Conservation (phyloP, 305 asterid species). For the Euphrasia arctica region DNA sequence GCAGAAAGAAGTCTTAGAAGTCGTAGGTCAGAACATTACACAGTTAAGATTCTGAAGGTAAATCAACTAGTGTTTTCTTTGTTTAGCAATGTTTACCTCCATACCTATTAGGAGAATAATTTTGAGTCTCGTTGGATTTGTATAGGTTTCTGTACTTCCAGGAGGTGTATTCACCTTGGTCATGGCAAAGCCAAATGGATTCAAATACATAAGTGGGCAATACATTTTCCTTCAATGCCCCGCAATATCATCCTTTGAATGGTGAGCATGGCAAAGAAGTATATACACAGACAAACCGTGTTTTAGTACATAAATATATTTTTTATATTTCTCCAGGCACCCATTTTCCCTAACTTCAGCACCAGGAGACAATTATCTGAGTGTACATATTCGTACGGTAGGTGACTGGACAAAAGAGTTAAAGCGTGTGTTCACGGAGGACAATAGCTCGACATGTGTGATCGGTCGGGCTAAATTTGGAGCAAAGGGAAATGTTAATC, state of each 20-base stretch:
- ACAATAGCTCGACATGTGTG: slow-evolving; percentile 48
- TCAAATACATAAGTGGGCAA: slow-evolving; percentile 88
- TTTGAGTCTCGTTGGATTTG: slow-evolving; percentile 15
- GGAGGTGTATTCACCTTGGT: slow-evolving; percentile 90
- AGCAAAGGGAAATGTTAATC: slow-evolving; percentile 48
- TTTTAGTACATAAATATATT: neutral
- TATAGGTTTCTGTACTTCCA: slow-evolving; percentile 86
- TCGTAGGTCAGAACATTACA: slow-evolving; percentile 75
- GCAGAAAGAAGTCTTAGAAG: slow-evolving; percentile 82
- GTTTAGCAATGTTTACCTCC: too few relatives aligned
- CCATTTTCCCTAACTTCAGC: slow-evolving; percentile 98
- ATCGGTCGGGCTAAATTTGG: slow-evolving; percentile 74
- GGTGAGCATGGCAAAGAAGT: slow-evolving; percentile 29
- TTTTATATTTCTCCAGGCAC: slow-evolving; percentile 56
- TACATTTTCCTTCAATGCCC: slow-evolving; percentile 86
- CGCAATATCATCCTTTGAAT: slow-evolving; percentile 77
- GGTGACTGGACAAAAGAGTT: slow-evolving; percentile 94
- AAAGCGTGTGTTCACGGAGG: slow-evolving; percentile 72
- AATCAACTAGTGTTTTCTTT: slow-evolving; percentile 6
- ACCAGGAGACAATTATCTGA: slow-evolving; percentile 80
- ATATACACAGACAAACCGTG: neutral
- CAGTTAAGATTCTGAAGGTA: slow-evolving; percentile 84
- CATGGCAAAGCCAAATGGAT: slow-evolving; percentile 83
- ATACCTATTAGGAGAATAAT: neutral
- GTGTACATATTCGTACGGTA: slow-evolving; percentile 84